Evolutionary conservation across 2,329 filamentous ascomycete species (phyloP).

Genomic region (Truncatella angustata): DNA sequence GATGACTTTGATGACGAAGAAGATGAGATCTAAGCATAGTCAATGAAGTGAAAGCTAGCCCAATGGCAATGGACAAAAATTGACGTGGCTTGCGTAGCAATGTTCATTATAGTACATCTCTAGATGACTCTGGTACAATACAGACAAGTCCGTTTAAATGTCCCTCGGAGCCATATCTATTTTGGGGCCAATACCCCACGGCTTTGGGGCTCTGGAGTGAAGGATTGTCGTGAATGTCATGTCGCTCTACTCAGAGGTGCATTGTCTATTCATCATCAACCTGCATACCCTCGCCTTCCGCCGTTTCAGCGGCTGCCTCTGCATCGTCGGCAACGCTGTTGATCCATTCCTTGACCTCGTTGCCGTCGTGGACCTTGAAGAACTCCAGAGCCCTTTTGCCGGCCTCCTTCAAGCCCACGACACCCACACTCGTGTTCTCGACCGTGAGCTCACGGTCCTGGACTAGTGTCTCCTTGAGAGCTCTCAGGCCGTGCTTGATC

Average conservation of each 20-base stretch:
- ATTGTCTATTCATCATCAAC: constrained; percentile 35
- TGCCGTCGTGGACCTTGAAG: constrained; percentile 89
- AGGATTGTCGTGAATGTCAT: neutral
- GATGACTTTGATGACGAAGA: constrained; percentile 95
- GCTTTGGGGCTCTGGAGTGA: neutral
- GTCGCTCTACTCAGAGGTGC: constrained; percentile 27
- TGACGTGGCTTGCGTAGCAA: neutral
- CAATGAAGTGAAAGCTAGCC: neutral
- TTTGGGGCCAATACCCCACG: constrained; percentile 2
- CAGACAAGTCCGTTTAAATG: constrained; percentile 11
- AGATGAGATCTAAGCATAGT: constrained; percentile 27
- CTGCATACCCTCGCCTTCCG: constrained; percentile 43
- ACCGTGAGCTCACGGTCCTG: constrained; percentile 98
- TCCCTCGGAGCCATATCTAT: constrained; percentile 9
- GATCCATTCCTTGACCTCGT: constrained; percentile 82
- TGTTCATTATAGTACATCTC: constrained; percentile 12
- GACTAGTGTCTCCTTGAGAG: constrained; percentile 90
- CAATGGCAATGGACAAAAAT: neutral
- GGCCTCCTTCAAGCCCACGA: constrained; percentile 64
- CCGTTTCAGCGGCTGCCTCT: constrained; percentile 41
- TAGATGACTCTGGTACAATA: constrained; percentile 7
- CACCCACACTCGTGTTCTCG: constrained; percentile 90
- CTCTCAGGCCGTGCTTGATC: constrained; percentile 84
- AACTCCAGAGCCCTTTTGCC: constrained; percentile 64
- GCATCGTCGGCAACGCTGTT: constrained; percentile 65